Evolutionary conservation across 129 eudicot species (phyloP).

Genomic region (Helichrysum umbraculigerum): DNA sequence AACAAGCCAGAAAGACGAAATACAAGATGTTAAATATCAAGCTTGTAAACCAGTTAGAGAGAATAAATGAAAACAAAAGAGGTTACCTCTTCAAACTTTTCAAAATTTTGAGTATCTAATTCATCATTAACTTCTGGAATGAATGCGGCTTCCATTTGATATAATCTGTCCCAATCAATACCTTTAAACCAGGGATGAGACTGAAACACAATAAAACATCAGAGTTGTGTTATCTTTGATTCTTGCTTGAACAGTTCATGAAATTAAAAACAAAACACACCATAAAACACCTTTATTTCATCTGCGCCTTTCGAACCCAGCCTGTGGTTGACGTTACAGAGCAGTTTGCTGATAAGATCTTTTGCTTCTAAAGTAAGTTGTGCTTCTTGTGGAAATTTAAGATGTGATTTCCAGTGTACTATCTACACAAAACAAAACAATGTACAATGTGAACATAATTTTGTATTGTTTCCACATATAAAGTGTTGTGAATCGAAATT

Average conservation of each 20-base stretch:
- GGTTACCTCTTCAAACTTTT: constrained; percentile 86
- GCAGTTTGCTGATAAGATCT: constrained; percentile 79
- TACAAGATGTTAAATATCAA: not conserved
- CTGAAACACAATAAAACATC: constrained; percentile 40
- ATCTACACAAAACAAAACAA: constrained; percentile 46
- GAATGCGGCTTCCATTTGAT: constrained; percentile 92
- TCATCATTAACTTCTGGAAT: constrained; percentile 93
- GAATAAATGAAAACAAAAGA: not conserved
- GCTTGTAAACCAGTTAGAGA: not conserved
- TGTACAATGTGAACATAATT: not conserved
- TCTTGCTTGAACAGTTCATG: not conserved
- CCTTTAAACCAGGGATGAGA: constrained; percentile 91
- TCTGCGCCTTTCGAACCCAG: constrained; percentile 92
- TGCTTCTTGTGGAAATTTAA: constrained; percentile 97
- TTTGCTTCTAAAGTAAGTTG: constrained; percentile 72
- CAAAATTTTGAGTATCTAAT: constrained; percentile 92
- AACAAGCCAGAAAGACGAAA: constrained; percentile 17
- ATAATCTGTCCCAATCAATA: constrained; percentile 81
- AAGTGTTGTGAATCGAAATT: constrained; percentile 3
- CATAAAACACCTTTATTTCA: constrained; percentile 89
- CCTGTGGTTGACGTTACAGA: constrained; percentile 84
- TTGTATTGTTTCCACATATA: not conserved
- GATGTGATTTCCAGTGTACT: constrained; percentile 89
- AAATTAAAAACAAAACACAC: constrained; percentile 43
- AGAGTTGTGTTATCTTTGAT: constrained; percentile 5